These are phyloP conservation scores for Ilyonectria robusta DNA, from an alignment of 2,329 filamentous ascomycete genomes.

Conservation along the genomic window DNA sequence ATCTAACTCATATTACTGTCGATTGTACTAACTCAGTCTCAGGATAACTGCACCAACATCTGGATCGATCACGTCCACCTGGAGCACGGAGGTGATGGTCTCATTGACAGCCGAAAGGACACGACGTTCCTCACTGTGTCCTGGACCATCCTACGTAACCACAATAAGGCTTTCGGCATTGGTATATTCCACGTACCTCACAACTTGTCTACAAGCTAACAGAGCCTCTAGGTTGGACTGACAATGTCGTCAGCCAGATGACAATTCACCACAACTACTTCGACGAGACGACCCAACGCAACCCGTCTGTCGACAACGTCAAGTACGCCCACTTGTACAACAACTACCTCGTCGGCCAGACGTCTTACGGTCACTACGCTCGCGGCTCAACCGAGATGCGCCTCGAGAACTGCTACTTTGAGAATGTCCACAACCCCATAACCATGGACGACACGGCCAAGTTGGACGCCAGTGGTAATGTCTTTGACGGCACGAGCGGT, in stretches of 20 bases:
- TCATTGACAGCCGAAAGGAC: conserved; percentile 46
- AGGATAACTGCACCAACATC: conserved; percentile 42
- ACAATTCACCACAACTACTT: conserved; percentile 47
- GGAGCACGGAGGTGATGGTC: conserved; percentile 43
- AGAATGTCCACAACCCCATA: conserved; percentile 42
- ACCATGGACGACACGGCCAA: conserved; percentile 26
- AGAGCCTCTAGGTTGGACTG: conserved; percentile 42
- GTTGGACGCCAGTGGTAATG: conserved; percentile 27
- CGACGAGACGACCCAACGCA: conserved; percentile 44
- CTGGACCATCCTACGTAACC: conserved; percentile 43
- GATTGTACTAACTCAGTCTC: not conserved
- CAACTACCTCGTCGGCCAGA: conserved; percentile 44
- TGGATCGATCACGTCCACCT: conserved; percentile 48
- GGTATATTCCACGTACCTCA: conserved; percentile 25
- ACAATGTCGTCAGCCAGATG: conserved; percentile 42
- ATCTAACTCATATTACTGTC: not conserved
- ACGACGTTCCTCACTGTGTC: conserved; percentile 46
- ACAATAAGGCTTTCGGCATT: conserved; percentile 48
- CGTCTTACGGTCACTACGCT: conserved; percentile 45
- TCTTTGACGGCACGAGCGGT: conserved; percentile 28
- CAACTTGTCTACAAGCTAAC: not conserved
- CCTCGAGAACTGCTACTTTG: conserved; percentile 48
- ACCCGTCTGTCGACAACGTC: conserved; percentile 46
- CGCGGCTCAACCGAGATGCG: conserved; percentile 42
- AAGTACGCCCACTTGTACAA: conserved; percentile 47